Evolutionary conservation across 116 monocot species (phyloP).

Genomic region (Trichopus zeylanicus): DNA sequence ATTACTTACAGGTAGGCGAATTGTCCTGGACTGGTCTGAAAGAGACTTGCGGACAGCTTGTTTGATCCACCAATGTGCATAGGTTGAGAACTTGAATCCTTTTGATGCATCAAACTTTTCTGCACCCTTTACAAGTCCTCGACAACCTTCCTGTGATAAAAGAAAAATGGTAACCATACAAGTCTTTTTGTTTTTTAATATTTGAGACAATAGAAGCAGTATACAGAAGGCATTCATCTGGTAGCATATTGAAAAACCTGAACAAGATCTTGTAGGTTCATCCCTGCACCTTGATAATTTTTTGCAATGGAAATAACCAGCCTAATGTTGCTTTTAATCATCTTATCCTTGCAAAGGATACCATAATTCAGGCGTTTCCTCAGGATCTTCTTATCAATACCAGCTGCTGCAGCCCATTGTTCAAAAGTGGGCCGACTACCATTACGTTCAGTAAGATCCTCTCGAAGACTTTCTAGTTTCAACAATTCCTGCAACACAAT

Average conservation of each 20-base stretch:
- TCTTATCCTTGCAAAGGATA: conserved; percentile 67
- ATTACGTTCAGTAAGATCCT: conserved; percentile 58
- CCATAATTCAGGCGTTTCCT: conserved; percentile 65
- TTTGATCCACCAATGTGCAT: conserved; percentile 99
- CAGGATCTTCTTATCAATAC: conserved; percentile 58
- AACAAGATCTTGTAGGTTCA: conserved; percentile 88
- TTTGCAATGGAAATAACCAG: conserved; percentile 96
- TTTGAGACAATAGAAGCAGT: neutral
- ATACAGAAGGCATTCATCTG: conserved; percentile 1
- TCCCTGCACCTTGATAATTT: conserved; percentile 72
- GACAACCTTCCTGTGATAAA: conserved; percentile 89
- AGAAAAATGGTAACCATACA: neutral
- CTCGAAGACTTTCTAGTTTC: conserved; percentile 64
- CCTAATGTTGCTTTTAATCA: conserved; percentile 89
- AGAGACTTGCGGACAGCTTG: conserved; percentile 88
- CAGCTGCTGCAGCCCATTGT: conserved; percentile 79
- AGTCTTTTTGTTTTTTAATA: neutral
- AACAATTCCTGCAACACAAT: conserved; percentile 44
- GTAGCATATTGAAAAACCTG: conserved; percentile 41
- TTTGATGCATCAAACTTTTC: conserved; percentile 97
- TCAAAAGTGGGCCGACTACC: conserved; percentile 62
- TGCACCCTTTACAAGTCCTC: conserved; percentile 77
- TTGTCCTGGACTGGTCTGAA: conserved; percentile 80
- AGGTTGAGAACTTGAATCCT: conserved; percentile 96
- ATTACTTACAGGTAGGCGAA: conserved; percentile 74